Percentiles rank a stretch among this genome's conserved stretches.
These are phyloP conservation scores for Cudoniella acicularis DNA, from an alignment of 495 filamentous ascomycete species.

Conservation along the genomic window DNA sequence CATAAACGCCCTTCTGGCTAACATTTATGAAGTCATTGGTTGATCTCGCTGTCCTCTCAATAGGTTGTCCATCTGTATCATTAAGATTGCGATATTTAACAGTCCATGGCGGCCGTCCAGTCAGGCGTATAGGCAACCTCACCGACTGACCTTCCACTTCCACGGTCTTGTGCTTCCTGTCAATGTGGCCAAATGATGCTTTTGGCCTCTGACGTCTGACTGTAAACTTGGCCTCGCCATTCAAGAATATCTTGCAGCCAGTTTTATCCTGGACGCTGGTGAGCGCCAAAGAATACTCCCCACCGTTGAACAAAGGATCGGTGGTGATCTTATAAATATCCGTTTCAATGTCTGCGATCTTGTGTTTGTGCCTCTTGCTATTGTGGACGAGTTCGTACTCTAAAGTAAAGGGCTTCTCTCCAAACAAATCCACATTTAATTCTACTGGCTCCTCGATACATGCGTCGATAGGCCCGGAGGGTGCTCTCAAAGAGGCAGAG, in stretches of 20 bases:
- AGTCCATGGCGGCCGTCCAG: constrained; percentile 78
- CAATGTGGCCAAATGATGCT: constrained; percentile 76
- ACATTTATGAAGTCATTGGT: constrained; percentile 71
- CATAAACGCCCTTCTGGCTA: constrained; percentile 64
- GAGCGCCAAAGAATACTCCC: constrained; percentile 81
- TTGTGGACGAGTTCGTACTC: constrained; percentile 94
- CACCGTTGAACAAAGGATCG: constrained; percentile 66
- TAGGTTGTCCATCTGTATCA: constrained; percentile 34
- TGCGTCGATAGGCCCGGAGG: constrained; percentile 48
- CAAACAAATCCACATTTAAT: constrained; percentile 68
- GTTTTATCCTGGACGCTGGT: constrained; percentile 81
- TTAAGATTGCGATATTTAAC: constrained; percentile 68
- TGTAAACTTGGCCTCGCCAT: constrained; percentile 74
- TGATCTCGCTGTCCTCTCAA: constrained; percentile 31
- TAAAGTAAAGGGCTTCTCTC: constrained; percentile 81
- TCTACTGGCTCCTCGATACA: constrained; percentile 80
- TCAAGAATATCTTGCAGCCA: constrained; percentile 77
- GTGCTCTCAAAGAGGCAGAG: constrained; percentile 61
- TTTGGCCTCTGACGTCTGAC: constrained; percentile 84
- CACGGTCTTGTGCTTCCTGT: constrained; percentile 65
- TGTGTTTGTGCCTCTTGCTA: constrained; percentile 70
- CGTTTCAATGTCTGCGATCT: constrained; percentile 57
- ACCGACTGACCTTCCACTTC: constrained; percentile 73
- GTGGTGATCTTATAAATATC: constrained; percentile 67
- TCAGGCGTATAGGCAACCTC: constrained; percentile 75